Percentiles rank a stretch among this genome's conserved stretches.
Conservation (phyloP, 2,329 filamentous ascomycete genomes). For the Didymella lethalis region DNA sequence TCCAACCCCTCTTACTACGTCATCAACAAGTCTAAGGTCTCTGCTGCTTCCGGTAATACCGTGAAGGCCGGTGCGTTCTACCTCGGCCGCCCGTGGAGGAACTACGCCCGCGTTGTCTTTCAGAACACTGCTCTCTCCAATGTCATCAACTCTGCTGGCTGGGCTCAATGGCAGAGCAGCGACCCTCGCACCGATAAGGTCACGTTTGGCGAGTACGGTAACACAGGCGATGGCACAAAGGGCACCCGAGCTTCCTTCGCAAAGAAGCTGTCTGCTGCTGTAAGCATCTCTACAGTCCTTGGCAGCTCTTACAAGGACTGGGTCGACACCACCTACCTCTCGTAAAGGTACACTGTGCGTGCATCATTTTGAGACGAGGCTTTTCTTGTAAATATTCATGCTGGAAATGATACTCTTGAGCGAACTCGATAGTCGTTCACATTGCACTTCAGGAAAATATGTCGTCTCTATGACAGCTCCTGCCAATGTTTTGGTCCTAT, state of each 20-base stretch:
- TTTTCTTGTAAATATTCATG: slow-evolving; percentile 21
- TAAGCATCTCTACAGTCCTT: slow-evolving; percentile 57
- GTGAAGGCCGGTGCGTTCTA: slow-evolving; percentile 55
- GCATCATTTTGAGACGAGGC: not conserved
- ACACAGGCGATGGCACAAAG: slow-evolving; percentile 64
- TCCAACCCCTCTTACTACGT: slow-evolving; percentile 60
- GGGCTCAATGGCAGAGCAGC: slow-evolving; percentile 63
- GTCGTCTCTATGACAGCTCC: not conserved
- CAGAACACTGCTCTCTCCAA: slow-evolving; percentile 61
- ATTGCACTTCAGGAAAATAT: not conserved
- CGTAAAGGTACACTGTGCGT: not conserved
- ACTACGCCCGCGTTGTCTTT: slow-evolving; percentile 61
- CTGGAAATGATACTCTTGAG: slow-evolving; percentile 1
- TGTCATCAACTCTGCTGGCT: slow-evolving; percentile 68
- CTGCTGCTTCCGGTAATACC: slow-evolving; percentile 51
- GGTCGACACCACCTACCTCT: slow-evolving; percentile 32
- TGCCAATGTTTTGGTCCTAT: not conserved
- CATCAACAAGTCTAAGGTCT: slow-evolving; percentile 62
- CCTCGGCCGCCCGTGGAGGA: slow-evolving; percentile 63
- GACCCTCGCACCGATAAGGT: slow-evolving; percentile 62
- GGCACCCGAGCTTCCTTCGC: slow-evolving; percentile 63
- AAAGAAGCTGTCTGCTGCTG: slow-evolving; percentile 50
- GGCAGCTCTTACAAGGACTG: slow-evolving; percentile 48
- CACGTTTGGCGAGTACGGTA: slow-evolving; percentile 66
- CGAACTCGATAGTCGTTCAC: slow-evolving; percentile 44